Base-by-base conservation (phyloP, 441 rosid species). In the Populus tomentosa region DNA sequence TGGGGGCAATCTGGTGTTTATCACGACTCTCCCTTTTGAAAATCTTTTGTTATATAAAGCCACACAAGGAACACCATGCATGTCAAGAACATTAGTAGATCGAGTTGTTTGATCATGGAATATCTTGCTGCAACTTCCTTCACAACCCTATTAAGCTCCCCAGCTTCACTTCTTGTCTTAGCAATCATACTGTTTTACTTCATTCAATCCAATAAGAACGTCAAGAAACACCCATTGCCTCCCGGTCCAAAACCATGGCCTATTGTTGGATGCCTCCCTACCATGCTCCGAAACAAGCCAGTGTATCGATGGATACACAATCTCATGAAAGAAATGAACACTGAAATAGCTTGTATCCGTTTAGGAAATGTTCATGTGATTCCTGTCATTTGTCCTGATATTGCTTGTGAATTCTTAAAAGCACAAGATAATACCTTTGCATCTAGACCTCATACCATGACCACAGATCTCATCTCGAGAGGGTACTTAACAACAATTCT, bases 191-290 rank as follows among this genome's bases (percentile, higher is more conserved):
- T 67, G 10, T 67, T 35, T 18, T 6, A 3, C 18, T 67, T 67
- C 21, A 24, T 67, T 9, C 16, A 67, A 67, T 67, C 70, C 70
- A 23, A 67, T 0, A 32, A 30, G 9, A 10, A 46, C 3, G 18
- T 18, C 40, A 28, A 2, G 7, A 21, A 40, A 64, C 7, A n/a
- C 11, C 82, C 73, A 23, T 88, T 88, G n/a, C 92, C 94, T 6
- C 90, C 90, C 2, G 89, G 96, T 5, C 92, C 92, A n/a, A 73
- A 40, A 24, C 86, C 89, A 1, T 87, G 88, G 86, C 94, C 96
- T 0, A 0, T 91, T 0, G 20, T 91, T 11, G 91, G 94, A 1
- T 80, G 78, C 81, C 40, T 89, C 1, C 91, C 86, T 0, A 68
- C 73, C 21, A 75, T 91, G 84, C 71, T 83, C 2, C 32, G 24